Evolutionary conservation across 495 filamentous ascomycete species (phyloP).

Genomic region (Aspergillus heteromorphus): DNA sequence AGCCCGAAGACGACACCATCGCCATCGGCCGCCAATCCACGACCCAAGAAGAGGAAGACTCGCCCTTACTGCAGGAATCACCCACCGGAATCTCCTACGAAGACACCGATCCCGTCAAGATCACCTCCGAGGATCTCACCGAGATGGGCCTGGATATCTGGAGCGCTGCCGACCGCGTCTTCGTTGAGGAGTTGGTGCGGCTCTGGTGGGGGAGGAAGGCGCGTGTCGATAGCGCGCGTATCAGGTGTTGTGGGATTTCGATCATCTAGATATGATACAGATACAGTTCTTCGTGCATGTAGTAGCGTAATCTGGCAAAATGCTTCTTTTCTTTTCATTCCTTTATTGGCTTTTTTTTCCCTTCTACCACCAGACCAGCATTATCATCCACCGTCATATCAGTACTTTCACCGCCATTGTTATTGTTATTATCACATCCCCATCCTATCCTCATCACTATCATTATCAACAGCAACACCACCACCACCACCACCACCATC

Average conservation of each 20-base stretch:
- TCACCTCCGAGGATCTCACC: conserved; percentile 65
- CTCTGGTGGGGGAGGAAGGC: conserved; percentile 70
- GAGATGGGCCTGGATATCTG: conserved; percentile 83
- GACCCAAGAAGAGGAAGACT: conserved; percentile 24
- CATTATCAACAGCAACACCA: too few relatives aligned
- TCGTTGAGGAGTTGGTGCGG: conserved; percentile 60
- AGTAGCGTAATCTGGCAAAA: neutral
- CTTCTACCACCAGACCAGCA: too few relatives aligned
- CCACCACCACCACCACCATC: too few relatives aligned
- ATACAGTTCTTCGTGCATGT: neutral
- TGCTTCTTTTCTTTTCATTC: neutral
- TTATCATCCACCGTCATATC: too few relatives aligned
- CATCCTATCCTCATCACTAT: too few relatives aligned
- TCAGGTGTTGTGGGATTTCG: conserved; percentile 76
- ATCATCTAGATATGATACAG: conserved; percentile 51
- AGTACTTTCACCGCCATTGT: too few relatives aligned
- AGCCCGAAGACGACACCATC: conserved; percentile 18
- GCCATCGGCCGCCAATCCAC: conserved; percentile 27
- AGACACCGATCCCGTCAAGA: conserved; percentile 38
- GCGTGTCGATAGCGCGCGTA: conserved; percentile 61
- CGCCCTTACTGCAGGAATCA: conserved; percentile 24
- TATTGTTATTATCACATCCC: too few relatives aligned
- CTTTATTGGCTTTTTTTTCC: too few relatives aligned
- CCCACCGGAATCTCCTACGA: neutral
- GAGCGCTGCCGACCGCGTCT: conserved; percentile 71